phyloP scores from a whole-genome alignment of 2,329 filamentous ascomycete species.

The Blumeriella jaapii region DNA sequence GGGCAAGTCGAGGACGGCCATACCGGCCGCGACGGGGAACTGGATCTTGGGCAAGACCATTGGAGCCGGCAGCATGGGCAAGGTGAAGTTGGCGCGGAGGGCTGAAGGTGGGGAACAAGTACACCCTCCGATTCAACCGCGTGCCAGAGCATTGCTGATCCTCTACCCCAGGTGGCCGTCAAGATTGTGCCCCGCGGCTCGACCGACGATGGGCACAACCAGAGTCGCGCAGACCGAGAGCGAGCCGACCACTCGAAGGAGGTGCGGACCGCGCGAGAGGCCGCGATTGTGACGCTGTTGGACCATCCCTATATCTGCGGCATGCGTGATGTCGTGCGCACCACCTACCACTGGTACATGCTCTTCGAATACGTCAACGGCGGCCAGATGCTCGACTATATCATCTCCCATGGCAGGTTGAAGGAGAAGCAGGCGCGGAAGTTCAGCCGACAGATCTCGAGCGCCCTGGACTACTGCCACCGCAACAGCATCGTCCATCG shows the following conservation, averaged over 20 bases:
- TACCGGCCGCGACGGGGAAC: slow-evolving; percentile 80
- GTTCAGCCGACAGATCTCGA: slow-evolving; percentile 94
- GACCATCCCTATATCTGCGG: slow-evolving; percentile 94
- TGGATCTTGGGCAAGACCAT: slow-evolving; percentile 97
- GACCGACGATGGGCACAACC: slow-evolving; percentile 63
- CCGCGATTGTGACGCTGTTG: slow-evolving; percentile 87
- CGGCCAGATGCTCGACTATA: slow-evolving; percentile 98
- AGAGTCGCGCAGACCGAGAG: slow-evolving; percentile 62
- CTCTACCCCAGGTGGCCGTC: slow-evolving; percentile 64
- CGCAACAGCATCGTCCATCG: slow-evolving; percentile 96
- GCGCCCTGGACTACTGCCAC: slow-evolving; percentile 93
- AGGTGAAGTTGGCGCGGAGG: slow-evolving; percentile 91
- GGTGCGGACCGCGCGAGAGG: slow-evolving; percentile 78
- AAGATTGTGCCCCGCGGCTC: slow-evolving; percentile 93
- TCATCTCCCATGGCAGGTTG: slow-evolving; percentile 92
- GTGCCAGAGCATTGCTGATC: slow-evolving; percentile 11
- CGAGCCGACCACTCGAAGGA: slow-evolving; percentile 92
- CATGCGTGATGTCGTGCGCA: slow-evolving; percentile 88
- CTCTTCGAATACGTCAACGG: slow-evolving; percentile 98
- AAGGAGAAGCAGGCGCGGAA: slow-evolving; percentile 98
- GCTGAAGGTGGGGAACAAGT: slow-evolving; percentile 86
- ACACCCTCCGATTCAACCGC: slow-evolving; percentile 7
- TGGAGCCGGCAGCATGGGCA: slow-evolving; percentile 96
- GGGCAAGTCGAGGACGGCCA: slow-evolving; percentile 61
- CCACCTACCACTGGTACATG: slow-evolving; percentile 99